Evolutionary conservation across 1,284 basidiomycete genomes (phyloP).

Genomic region (Leccinum griseonigrum): DNA sequence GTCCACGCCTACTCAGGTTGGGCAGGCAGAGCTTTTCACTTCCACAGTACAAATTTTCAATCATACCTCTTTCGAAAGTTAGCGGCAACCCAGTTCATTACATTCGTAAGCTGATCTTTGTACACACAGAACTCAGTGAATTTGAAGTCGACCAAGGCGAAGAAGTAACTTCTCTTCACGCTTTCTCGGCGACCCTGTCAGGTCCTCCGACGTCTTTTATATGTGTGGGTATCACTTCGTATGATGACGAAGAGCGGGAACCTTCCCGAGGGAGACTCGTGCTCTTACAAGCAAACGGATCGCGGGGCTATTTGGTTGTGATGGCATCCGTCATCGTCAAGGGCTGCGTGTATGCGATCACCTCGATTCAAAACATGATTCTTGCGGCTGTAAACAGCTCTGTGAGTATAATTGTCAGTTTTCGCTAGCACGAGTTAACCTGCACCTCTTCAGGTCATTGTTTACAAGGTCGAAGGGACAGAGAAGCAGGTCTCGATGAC

Average conservation of each 20-base stretch:
- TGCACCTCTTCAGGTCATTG: constrained; percentile 39
- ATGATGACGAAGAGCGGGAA: constrained; percentile 51
- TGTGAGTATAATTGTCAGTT: constrained; percentile 42
- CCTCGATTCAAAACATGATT: constrained; percentile 46
- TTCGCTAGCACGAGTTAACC: not conserved
- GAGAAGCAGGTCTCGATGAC: constrained; percentile 35
- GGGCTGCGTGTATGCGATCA: constrained; percentile 65
- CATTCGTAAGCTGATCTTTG: constrained; percentile 8
- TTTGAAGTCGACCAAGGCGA: constrained; percentile 54
- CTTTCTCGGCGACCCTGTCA: constrained; percentile 35
- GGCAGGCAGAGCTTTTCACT: constrained; percentile 45
- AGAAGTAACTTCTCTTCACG: constrained; percentile 56
- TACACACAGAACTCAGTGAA: constrained; percentile 47
- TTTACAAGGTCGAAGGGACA: constrained; percentile 42
- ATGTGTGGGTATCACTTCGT: constrained; percentile 59
- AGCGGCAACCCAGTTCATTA: not conserved
- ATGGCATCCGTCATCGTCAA: constrained; percentile 39
- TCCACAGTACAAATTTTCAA: constrained; percentile 71
- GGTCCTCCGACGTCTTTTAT: constrained; percentile 43
- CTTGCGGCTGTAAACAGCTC: constrained; percentile 74
- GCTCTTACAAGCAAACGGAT: constrained; percentile 35
- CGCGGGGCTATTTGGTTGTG: constrained; percentile 17
- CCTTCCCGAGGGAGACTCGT: constrained; percentile 59
- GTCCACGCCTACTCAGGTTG: constrained; percentile 52
- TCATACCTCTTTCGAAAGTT: constrained; percentile 63